Conservation (phyloP, 2,329 filamentous ascomycete genomes). For the Raffaelea albimanens region DNA sequence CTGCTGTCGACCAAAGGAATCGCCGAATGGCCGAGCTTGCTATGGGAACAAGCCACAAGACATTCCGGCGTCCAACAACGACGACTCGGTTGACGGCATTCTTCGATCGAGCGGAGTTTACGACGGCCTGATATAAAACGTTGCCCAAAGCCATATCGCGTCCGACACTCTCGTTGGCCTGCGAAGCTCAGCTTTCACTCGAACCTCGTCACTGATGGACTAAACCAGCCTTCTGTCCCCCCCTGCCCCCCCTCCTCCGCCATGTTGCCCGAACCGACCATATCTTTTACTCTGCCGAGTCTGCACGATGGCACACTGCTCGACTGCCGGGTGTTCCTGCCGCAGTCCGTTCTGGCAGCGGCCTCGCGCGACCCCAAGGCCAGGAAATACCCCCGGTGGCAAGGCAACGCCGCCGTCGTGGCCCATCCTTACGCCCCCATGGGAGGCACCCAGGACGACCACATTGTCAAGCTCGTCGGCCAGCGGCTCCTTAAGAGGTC, state of each 20-base stretch:
- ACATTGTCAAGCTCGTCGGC: constrained; percentile 59
- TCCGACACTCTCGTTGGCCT: too few species aligned
- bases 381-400: constrained; percentile 28
- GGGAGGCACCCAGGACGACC: constrained; percentile 78
- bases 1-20: too few species aligned
- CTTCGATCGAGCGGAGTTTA: too few species aligned
- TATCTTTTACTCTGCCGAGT: constrained; percentile 73
- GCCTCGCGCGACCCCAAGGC: constrained; percentile 10
- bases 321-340: constrained; percentile 77
- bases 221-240: too few species aligned
- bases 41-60: too few species aligned
- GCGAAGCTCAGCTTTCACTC: too few species aligned
- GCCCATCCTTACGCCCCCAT: constrained; percentile 88
- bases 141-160: too few species aligned
- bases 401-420: constrained; percentile 50
- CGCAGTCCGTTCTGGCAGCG: constrained; percentile 31
- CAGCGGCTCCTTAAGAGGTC: constrained; percentile 47
- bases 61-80: too few species aligned
- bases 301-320: constrained; percentile 68
- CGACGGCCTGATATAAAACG: too few species aligned
- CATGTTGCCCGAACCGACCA: constrained; percentile 14
- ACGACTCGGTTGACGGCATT: too few species aligned
- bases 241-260: neutral
- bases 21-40: too few species aligned
- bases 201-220: too few species aligned